Base-by-base conservation (phyloP, 768 basidiomycete species). In the Fomitopsis pulvina region DNA sequence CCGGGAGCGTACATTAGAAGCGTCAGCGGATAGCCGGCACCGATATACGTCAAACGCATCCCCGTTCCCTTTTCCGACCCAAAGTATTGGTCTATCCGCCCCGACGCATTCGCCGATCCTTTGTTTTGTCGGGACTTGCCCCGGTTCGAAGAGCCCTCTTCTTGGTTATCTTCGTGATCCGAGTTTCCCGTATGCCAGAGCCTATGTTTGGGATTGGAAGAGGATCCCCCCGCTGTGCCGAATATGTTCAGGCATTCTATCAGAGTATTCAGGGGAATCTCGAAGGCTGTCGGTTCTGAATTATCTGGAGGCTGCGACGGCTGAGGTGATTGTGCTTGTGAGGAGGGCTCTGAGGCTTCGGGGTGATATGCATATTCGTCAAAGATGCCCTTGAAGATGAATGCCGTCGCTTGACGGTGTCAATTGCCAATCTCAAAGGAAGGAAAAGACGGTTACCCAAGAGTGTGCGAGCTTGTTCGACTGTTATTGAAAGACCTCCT, bases 211-310 rank as follows among this genome's bases (percentile, higher is more conserved):
- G 42, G 47, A 58, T n/a, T 62, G 52, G 56, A 21, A 54, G 47
- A 59, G 27, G 67, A 60, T 32, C 72, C 65, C 4, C 67, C 65
- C 1, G 87, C 89, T 10, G 92, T 88, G 25, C 95, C 94, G 59
- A 94, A 97, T 48, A 97, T 85, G 59, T 95, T 94, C 27, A 99
- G 73, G 59, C 90, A 93, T 55, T 96, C 92, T 52, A 96, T 78
- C 45, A 97, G 69, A 2, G 83, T 85, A 62, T 81, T 78, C 32
- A 99, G 78, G 2, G 87, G 86, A 49, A 99, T 77, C 64, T 94
- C 91, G 59, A 97, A 87, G 0, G 80, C 75, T 2, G 69, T 68
- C 21, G 50, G 20, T 26, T 45, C 20, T 22, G 50, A 53, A 5
- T 50, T 41, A 22, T 56, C 61, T 20, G 60, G 61, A 38, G 57